Conservation (phyloP, 768 basidiomycete species). For the Lentinula sp. region DNA sequence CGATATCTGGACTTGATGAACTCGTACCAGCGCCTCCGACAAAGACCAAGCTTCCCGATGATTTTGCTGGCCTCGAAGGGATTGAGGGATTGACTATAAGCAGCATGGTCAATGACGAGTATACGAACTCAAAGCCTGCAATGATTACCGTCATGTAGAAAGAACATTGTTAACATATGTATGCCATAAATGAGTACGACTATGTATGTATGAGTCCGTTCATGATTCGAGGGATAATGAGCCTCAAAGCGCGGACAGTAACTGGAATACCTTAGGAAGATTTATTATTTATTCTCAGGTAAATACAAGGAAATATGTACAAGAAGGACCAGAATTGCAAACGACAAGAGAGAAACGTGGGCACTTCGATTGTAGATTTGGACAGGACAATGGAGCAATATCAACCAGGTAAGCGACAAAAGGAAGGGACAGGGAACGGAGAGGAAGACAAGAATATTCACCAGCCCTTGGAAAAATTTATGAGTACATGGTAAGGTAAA, state of each 20-base stretch:
- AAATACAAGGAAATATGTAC: not conserved
- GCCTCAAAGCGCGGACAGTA: no score
- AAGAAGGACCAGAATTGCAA: not conserved
- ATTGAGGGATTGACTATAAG: not conserved
- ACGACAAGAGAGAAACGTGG: not conserved
- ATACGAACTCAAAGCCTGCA: not conserved
- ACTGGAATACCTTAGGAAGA: not conserved
- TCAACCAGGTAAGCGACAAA: no score
- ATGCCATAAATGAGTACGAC: no score
- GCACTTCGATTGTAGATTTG: not conserved
- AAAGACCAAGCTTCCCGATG: not conserved
- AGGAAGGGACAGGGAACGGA: not conserved
- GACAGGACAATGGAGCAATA: not conserved
- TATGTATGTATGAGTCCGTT: no score
- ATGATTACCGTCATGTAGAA: not conserved
- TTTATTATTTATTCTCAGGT: not conserved
- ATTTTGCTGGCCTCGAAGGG: not conserved
- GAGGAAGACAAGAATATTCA: not conserved
- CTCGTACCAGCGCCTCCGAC: not conserved
- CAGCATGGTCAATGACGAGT: not conserved
- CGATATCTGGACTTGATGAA: not conserved
- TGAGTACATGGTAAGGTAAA: not conserved
- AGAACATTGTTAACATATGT: not conserved
- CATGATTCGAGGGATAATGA: no score
- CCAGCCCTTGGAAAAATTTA: not conserved